Evolutionary conservation across 345 rosid genomes (phyloP), one percentile per base, ranked within the genome.

Genomic region (Boechera retrofracta): DNA sequence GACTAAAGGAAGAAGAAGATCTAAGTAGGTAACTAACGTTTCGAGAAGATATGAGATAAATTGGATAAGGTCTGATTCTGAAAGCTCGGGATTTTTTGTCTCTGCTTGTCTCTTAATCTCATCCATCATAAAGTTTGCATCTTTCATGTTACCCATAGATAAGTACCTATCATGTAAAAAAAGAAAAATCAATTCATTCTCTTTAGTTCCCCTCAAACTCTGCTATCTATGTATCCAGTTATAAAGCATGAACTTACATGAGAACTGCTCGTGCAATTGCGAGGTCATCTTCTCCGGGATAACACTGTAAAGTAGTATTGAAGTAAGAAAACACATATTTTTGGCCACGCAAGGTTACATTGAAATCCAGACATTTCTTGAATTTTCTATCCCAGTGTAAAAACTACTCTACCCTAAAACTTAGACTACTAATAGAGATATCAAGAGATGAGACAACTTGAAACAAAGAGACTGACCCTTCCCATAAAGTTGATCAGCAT

Each of bases 221-320:
- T 24, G 59, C 13, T 39, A 5, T 48, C 38, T 47, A 29, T 38
- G 7, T 58, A 69, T 45, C 28, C 59, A 44, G 60, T 45, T 62
- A 36, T 10, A 55, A 67, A 52, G 64, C 38, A 58, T 60, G 64
- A 36, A 58, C 91, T 82, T 79, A 96, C 98, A 89, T 79, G 73
- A 96, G 84, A 71, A 87, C 73, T 66, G 91, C 97, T 64, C 93
- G 81, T 77, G 94, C 92, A 79, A 95, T 84, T 24, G 96, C 99
- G 51, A 91, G 77, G 84, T 95, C 99, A 77, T 93, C 99, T 89
- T 95, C 99, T 35, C 97, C 93, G 1, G 99, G 99, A 87, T 91
- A 95, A 80, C 99, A 92, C 99, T 95, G 94, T 81, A 80, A n/a
- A 54, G 57, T 77, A 54, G 71, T 18, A 62, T 33, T 21, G 54